Percentiles rank a stretch among this genome's conserved stretches.
Conservation (phyloP, 805 yeast genomes). For the Suhomyces tanzawaensis region DNA sequence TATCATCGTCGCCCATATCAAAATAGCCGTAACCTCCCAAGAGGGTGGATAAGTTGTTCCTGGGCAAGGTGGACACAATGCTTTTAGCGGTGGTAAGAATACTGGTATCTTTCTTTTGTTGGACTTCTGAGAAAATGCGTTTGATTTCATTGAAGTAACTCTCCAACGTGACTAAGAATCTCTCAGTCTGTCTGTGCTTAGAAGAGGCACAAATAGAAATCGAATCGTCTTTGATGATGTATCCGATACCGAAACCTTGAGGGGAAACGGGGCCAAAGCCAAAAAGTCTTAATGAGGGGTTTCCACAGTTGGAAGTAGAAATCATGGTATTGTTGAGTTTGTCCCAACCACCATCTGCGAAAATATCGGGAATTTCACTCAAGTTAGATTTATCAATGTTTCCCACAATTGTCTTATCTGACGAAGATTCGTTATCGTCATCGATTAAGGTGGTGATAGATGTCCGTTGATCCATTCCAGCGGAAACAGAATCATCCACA, state of each 20-base stretch:
- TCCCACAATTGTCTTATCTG: slow-evolving; percentile 31
- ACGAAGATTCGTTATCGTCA: slow-evolving; percentile 18
- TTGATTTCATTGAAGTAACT: slow-evolving; percentile 49
- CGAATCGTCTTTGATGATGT: slow-evolving; percentile 50
- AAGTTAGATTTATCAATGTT: slow-evolving; percentile 17
- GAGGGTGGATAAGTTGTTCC: slow-evolving; percentile 16
- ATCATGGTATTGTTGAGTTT: slow-evolving; percentile 74
- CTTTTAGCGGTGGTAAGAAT: neutral
- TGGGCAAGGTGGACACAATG: slow-evolving; percentile 1
- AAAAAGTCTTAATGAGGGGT: slow-evolving; percentile 55
- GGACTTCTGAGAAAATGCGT: slow-evolving; percentile 27
- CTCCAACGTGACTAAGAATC: slow-evolving; percentile 53
- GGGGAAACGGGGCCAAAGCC: slow-evolving; percentile 62
- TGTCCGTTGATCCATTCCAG: slow-evolving; percentile 12
- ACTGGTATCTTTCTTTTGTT: slow-evolving; percentile 5
- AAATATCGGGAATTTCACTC: slow-evolving; percentile 61
- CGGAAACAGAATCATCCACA: slow-evolving; percentile 24
- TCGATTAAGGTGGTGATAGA: slow-evolving; percentile 15
- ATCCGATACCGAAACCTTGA: slow-evolving; percentile 59
- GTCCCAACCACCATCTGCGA: slow-evolving; percentile 88
- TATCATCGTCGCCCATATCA: slow-evolving; percentile 53
- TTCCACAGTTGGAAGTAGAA: slow-evolving; percentile 63
- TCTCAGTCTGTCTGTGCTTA: slow-evolving; percentile 57
- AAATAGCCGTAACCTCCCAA: slow-evolving; percentile 62
- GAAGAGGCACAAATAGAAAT: slow-evolving; percentile 55